Evolutionary conservation across 176 grass and related monocot species (phyloP).

Genomic region (Saccharum spontaneum): DNA sequence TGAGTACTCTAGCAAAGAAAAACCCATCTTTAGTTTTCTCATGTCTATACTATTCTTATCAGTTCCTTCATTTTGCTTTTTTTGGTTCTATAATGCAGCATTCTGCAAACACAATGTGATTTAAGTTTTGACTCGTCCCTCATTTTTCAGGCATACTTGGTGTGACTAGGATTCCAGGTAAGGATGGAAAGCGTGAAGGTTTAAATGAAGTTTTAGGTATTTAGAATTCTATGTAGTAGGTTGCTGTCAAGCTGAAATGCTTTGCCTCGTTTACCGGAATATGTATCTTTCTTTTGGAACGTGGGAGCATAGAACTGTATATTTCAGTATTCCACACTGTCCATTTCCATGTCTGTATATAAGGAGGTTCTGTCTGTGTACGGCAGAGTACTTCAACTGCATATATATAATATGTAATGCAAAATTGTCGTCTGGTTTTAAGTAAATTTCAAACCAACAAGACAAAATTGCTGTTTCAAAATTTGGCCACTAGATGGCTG

Average conservation of each 20-base stretch:
- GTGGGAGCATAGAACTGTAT: slow-evolving; percentile 10
- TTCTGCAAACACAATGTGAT: slow-evolving; percentile 16
- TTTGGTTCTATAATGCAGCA: background rate
- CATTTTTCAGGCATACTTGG: slow-evolving; percentile 42
- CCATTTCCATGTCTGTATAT: slow-evolving; percentile 17
- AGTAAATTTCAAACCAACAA: background rate
- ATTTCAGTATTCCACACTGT: background rate
- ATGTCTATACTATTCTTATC: background rate
- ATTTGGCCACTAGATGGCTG: background rate
- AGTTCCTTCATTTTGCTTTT: background rate
- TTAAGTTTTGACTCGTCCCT: background rate
- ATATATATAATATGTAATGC: background rate
- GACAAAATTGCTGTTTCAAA: background rate
- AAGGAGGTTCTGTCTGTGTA: background rate
- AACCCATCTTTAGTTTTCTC: background rate
- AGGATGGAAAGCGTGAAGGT: slow-evolving; percentile 8
- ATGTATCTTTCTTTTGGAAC: slow-evolving; percentile 28
- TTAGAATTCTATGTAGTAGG: slow-evolving; percentile 23
- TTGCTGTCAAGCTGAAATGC: slow-evolving; percentile 20
- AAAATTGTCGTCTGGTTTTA: background rate
- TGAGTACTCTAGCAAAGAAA: background rate
- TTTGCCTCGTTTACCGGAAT: slow-evolving; percentile 15
- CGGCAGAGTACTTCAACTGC: background rate
- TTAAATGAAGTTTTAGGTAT: slow-evolving; percentile 9
- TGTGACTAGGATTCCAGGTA: slow-evolving; percentile 9